Conservation (phyloP, 129 eudicot genomes). For the Pseudognaphalium luteoalbum region DNA sequence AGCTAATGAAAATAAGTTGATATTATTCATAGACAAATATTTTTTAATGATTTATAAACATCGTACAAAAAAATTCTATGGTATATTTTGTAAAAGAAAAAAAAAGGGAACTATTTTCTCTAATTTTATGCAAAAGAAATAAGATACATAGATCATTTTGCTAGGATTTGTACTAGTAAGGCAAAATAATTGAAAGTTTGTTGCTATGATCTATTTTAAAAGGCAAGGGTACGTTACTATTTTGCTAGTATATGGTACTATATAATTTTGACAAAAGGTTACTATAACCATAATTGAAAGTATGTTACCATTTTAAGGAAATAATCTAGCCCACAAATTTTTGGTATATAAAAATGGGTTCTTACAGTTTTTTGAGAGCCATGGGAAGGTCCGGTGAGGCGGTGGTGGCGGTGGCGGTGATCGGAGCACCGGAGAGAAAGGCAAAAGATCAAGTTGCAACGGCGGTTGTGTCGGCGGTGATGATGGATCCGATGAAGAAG, state of each 20-base stretch:
- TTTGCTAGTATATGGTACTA: background rate
- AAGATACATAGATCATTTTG: too few species aligned
- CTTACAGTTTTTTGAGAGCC: slow-evolving; percentile 68
- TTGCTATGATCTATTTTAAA: background rate
- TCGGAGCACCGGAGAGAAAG: slow-evolving; percentile 70
- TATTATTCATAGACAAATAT: too few species aligned
- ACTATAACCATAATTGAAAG: background rate
- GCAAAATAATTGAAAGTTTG: background rate
- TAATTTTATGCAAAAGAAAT: too few species aligned
- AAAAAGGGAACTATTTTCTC: background rate
- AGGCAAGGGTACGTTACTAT: background rate
- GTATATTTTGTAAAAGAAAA: background rate
- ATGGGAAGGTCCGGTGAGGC: slow-evolving; percentile 56
- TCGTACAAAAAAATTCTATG: too few species aligned
- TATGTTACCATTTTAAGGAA: background rate
- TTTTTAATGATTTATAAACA: too few species aligned
- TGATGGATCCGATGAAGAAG: slow-evolving; percentile 48
- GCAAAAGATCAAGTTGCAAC: slow-evolving; percentile 81
- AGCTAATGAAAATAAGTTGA: too few species aligned
- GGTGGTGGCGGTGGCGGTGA: slow-evolving; percentile 36
- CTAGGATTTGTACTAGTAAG: background rate
- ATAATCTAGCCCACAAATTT: background rate
- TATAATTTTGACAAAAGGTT: background rate
- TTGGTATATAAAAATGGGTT: background rate
- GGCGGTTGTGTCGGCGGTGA: slow-evolving; percentile 36